These are phyloP conservation scores for Podila horticola DNA, from an alignment of 192 early-diverging fungal genomes.

Conservation along the genomic window DNA sequence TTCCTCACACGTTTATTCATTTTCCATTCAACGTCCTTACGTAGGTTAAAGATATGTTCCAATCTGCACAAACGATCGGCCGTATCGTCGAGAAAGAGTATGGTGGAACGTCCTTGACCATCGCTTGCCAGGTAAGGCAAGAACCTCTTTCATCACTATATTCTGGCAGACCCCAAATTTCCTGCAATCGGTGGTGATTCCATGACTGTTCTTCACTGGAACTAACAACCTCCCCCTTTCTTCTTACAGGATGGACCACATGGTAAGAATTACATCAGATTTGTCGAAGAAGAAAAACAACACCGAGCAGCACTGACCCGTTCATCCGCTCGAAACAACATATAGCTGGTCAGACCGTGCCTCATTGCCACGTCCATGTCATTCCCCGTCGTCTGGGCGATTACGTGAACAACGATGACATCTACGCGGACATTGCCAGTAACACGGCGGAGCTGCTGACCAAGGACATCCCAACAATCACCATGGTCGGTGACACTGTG, in stretches of 20 bases:
- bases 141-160: background rate
- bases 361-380: constrained; percentile 93
- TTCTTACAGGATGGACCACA: background rate
- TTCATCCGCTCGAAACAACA: background rate
- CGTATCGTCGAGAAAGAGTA: constrained; percentile 79
- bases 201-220: background rate
- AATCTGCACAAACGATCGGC: constrained; percentile 81
- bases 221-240: background rate
- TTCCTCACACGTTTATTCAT: no score
- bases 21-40: background rate
- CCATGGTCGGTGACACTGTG: background rate
- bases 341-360: constrained; percentile 72
- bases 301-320: no score
- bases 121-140: constrained; percentile 75
- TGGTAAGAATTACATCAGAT: constrained; percentile 60
- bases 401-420: constrained; percentile 88
- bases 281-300: constrained; percentile 47
- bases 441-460: constrained; percentile 49
- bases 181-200: background rate
- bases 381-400: constrained; percentile 87
- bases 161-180: background rate
- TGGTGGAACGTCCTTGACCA: constrained; percentile 74
- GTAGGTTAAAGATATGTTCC: constrained; percentile 77
- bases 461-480: background rate
- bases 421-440: constrained; percentile 80